Evolutionary conservation across 345 rosid genomes (phyloP).

Genomic region (Pseudoturritis turrita): DNA sequence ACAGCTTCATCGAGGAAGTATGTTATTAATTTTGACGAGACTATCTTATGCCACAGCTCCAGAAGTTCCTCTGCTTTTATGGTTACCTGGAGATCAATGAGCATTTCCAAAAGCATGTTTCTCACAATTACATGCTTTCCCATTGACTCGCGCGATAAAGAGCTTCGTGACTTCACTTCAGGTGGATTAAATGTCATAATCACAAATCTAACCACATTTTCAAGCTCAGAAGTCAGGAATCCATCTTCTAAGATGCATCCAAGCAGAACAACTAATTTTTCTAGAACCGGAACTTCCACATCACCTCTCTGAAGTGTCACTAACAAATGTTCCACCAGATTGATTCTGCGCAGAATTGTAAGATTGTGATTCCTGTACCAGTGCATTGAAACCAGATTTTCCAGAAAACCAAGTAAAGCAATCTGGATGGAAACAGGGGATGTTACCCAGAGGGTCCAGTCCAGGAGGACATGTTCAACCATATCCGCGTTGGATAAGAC

Average conservation of each 20-base stretch:
- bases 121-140: slow-evolving; percentile 99
- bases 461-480: slow-evolving; percentile 99
- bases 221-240: slow-evolving; percentile 89
- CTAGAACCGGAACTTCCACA: slow-evolving; percentile 96
- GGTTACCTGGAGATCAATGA: slow-evolving; percentile 97
- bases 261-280: slow-evolving; percentile 90
- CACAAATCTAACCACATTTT: slow-evolving; percentile 92
- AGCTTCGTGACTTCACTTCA: slow-evolving; percentile 65
- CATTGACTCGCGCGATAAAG: slow-evolving; percentile 74
- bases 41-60: slow-evolving; percentile 99
- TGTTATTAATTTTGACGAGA: slow-evolving; percentile 91
- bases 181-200: slow-evolving; percentile 99
- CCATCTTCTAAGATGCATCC: slow-evolving; percentile 99
- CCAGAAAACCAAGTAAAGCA: slow-evolving; percentile 89
- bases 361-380: slow-evolving; percentile 99
- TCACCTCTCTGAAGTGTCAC: slow-evolving; percentile 99
- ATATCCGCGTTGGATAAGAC: slow-evolving; percentile 95
- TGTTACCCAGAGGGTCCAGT: slow-evolving; percentile 98
- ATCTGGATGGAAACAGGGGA: slow-evolving; percentile 93
- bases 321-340: slow-evolving; percentile 91
- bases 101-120: slow-evolving; percentile 99
- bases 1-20: slow-evolving; percentile 99
- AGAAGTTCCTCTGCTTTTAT: slow-evolving; percentile 89
- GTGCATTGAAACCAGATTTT: slow-evolving; percentile 98
- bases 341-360: slow-evolving; percentile 84